Evolutionary conservation across 1,139 yeast species (phyloP).

Genomic region (Zygosaccharomyces sapae): DNA sequence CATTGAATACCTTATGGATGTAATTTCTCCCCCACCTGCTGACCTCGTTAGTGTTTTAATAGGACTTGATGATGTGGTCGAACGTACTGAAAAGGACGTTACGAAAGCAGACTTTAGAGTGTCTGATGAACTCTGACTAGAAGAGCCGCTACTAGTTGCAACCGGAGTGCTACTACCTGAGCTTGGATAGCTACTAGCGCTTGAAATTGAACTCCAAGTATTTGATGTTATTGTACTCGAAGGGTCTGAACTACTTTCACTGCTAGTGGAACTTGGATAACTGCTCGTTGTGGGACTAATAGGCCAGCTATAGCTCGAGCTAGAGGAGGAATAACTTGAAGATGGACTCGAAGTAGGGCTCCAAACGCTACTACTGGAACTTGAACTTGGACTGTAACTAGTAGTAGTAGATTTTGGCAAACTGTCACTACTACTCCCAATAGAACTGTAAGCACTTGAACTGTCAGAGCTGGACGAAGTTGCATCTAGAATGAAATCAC

Average conservation of each 20-base stretch:
- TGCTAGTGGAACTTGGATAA: slow-evolving; percentile 6
- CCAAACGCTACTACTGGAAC: slow-evolving; percentile 3
- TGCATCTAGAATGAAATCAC: slow-evolving; percentile 6
- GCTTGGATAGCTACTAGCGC: slow-evolving; percentile 1
- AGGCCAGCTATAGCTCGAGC: slow-evolving; percentile 4
- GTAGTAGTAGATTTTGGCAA: slow-evolving; percentile 9
- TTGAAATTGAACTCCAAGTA: background rate
- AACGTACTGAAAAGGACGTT: slow-evolving; percentile 9
- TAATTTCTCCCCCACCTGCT: slow-evolving; percentile 1
- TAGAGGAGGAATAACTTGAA: slow-evolving; percentile 5
- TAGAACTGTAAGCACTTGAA: slow-evolving; percentile 5
- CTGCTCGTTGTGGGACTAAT: background rate
- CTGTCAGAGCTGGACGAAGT: slow-evolving; percentile 9
- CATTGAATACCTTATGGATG: slow-evolving; percentile 11
- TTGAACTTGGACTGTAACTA: slow-evolving; percentile 1
- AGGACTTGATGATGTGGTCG: slow-evolving; percentile 9
- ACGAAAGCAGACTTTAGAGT: background rate
- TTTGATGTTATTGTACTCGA: slow-evolving; percentile 3
- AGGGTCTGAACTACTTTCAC: slow-evolving; percentile 8
- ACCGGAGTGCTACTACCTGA: slow-evolving; percentile 2
- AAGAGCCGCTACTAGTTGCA: slow-evolving; percentile 6
- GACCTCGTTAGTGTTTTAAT: slow-evolving; percentile 4
- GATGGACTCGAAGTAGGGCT: slow-evolving; percentile 4
- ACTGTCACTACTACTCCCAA: slow-evolving; percentile 4
- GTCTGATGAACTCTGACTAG: slow-evolving; percentile 8